Base-by-base conservation (phyloP, 257 asterid genomes). In the Petunia secreta region DNA sequence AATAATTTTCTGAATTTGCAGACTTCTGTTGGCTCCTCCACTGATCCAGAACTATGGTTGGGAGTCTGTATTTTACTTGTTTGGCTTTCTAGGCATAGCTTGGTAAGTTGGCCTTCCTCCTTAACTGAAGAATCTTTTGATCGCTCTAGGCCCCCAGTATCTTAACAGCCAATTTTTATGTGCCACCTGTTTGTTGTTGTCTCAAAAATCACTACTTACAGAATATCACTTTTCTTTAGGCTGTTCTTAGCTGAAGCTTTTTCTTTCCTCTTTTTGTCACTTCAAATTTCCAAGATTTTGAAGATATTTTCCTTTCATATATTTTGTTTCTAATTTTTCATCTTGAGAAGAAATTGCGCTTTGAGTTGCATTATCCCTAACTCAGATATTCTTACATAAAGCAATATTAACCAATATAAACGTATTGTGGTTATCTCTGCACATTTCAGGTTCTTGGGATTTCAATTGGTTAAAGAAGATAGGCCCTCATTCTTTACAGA, bases 21-120 rank as follows among this genome's bases (percentile, higher is more conserved):
- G 99, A 87, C 97, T 95, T 84, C 91, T 95, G 75, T 90, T 92
- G 85, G 99, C 98, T 86, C 99, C 98, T 82, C 94, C 97, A 1
- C 83, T 95, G 14, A 95, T 95, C 74, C 88, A 88, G 84, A 89
- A 78, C 86, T 95, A 83, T 82, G 97, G 98, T 16, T 95, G 99
- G 99, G 98, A 85, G 65, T 95, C 97, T 41, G 98, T 95, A 15
- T 95, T 95, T 86, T 89, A 91, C 91, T 80, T 91, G 82, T 95
- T 95, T 85, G 97, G 96, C 75, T 83, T 88, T 58, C 86, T 93
- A 40, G 99, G 99, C 79, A 75, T 95, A 83, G 93, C 92, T 79
- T 95, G 98, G 99, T 95, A 86, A 89, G 98, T 85, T 82, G 66
- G n/a, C 40, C 4, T 46, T 8, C 58, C n/a, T 46, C 9, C 16